Base-by-base conservation (phyloP, 306 rosid species). In the Hippophae rhamnoides region DNA sequence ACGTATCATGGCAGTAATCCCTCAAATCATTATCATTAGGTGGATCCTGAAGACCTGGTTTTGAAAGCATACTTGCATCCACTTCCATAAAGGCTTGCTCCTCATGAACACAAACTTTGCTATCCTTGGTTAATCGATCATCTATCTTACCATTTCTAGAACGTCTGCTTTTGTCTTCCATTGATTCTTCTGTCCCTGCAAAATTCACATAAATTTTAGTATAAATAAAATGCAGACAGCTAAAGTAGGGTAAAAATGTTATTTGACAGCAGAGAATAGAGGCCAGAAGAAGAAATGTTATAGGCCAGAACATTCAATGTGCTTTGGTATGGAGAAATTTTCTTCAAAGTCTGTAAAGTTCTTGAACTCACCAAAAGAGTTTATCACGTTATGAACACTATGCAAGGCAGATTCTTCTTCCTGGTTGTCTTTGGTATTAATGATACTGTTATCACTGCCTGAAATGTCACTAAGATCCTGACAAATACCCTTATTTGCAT, bases 151-250 rank as follows among this genome's bases (percentile, higher is more conserved):
- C 45, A 45, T 10, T 57, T 43, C 23, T 46, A 18, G 13, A 64
- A 55, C 53, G 44, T 6, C 18, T 38, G 10, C 8, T 38, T 38
- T 51, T 47, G 6, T n/a, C 63, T 8, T 7, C 43, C 46, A 49
- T 31, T 8, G 44, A 48, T 26, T 61, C 72, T 41, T 60, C 76
- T 47, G 48, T n/a, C 27, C 60, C 62, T 13, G 57, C 57, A 58
- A 47, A 26, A 12, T 60, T 65, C 47, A 54, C 67, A 70, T 60
- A 55, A 18, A 58, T 31, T 54, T 40, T 44, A 43, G 13, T n/a
- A 41, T 12, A 14, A 5, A 46, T 11, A 50, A 52, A 43, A 45
- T 40, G 51, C 61, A 52, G 53, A 10, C 43, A 3, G 6, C 13
- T 9, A 44, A 57, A 18, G 26, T 3, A 58, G 9, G 3, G 41